phyloP scores from a whole-genome alignment of 805 yeast species.

The Wickerhamiella parazyma region DNA sequence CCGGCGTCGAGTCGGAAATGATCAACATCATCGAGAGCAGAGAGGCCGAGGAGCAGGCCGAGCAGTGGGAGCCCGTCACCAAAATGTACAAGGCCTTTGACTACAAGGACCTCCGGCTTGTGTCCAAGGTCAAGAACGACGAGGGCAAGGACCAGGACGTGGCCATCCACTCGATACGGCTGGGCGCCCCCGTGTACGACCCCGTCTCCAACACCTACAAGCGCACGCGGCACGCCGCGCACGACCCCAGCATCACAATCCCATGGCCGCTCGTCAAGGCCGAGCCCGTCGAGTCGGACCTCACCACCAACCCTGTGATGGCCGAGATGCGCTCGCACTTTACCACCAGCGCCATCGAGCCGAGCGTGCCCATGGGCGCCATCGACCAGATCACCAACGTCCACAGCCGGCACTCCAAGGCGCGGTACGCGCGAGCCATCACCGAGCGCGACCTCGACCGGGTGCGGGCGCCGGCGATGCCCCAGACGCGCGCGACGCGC shows the following conservation, averaged over 20 bases:
- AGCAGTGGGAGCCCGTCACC: constrained; percentile 57
- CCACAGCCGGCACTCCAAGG: constrained; percentile 48
- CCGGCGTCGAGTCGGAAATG: constrained; percentile 47
- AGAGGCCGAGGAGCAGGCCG: constrained; percentile 34
- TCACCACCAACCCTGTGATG: constrained; percentile 42
- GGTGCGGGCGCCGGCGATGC: constrained; percentile 52
- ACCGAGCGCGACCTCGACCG: constrained; percentile 48
- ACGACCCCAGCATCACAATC: constrained; percentile 52
- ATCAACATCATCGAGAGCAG: constrained; percentile 63
- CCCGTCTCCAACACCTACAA: constrained; percentile 55
- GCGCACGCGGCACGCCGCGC: constrained; percentile 65
- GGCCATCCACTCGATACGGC: constrained; percentile 62
- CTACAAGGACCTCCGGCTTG: constrained; percentile 51
- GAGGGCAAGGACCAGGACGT: constrained; percentile 50
- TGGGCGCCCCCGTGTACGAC: constrained; percentile 61
- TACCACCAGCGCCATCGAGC: constrained; percentile 47
- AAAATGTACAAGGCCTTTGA: constrained; percentile 55
- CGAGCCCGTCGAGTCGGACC: constrained; percentile 39
- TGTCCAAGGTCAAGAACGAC: constrained; percentile 61
- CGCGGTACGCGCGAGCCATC: constrained; percentile 35
- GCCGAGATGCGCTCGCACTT: constrained; percentile 64
- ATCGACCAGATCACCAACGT: constrained; percentile 63
- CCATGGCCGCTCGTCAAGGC: constrained; percentile 76
- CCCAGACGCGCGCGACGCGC: constrained; percentile 40
- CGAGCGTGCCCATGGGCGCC: constrained; percentile 55